Evolutionary conservation across 768 basidiomycete species (phyloP), one percentile per base, ranked within the genome.

Genomic region (Phaeotremella skinneri): DNA sequence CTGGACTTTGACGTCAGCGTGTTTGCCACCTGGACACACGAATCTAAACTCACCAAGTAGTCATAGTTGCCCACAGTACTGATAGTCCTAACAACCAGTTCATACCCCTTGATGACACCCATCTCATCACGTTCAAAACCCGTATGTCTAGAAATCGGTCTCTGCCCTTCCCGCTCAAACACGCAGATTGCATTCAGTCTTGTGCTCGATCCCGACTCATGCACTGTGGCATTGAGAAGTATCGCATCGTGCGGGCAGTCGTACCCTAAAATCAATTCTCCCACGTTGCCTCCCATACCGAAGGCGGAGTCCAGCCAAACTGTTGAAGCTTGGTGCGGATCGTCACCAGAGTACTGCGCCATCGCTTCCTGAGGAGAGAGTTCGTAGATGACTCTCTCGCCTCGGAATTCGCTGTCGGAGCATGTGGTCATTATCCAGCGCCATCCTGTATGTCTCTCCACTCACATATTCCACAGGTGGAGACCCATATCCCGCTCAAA

Each of bases 1-100:
- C 81, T 56, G 9, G 20, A 58, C 45, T 21, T 58, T 41, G 29
- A 83, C 63, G 20, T 39, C 25, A 56, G 27, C 23, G 30, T 55
- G 41, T 29, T 21, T 50, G 26, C 17, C 39, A 23, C 32, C 25
- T 13, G 43, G 49, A 37, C 30, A 34, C 20, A 42, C 20, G 6
- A 49, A 5, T 58, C 34, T 31, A 55, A 25, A n/a, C 51, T 43
- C 31, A 55, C 58, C n/a, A 53, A 4, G 32, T 59, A 21, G 23
- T 80, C 84, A 62, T 72, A 86, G 82, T 86, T 86, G 64, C 85
- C 85, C 27, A 85, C 81, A 0, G 85, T 85, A n/a, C 79, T 79
- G 48, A 85, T 81, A 55, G 80, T 83, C 58, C 85, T 75, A 32
- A 87, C 79, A 23, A 81, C 80, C 31, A 87, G 76, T 29, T 82